A percentile compares a stretch with the other conserved stretches of the same genome.
These are phyloP conservation scores for Luffa aegyptiaca DNA, from an alignment of 306 rosid genomes.

Conservation along the genomic window DNA sequence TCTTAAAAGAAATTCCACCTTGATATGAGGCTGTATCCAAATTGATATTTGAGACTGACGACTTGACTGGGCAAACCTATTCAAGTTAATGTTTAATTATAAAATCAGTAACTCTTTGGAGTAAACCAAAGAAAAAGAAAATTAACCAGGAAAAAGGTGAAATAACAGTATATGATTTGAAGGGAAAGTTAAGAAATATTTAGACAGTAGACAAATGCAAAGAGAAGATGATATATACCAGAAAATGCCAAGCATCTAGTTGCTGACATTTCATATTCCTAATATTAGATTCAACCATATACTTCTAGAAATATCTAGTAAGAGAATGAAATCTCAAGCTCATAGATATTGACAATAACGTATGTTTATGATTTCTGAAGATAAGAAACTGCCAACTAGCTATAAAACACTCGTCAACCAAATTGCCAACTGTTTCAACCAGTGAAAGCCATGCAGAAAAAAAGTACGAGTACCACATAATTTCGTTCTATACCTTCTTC, in stretches of 20 bases:
- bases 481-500: not conserved
- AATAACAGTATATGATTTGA: not conserved
- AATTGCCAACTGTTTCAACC: not conserved
- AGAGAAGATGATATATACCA: not conserved
- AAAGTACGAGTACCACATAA: not conserved
- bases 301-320: not conserved
- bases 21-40: slow-evolving; percentile 94
- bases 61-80: slow-evolving; percentile 68
- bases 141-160: not conserved
- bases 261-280: not conserved
- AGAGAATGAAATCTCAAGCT: not conserved
- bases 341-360: not conserved
- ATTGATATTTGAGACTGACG: slow-evolving; percentile 81
- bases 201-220: not conserved
- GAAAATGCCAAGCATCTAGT: not conserved
- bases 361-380: not conserved
- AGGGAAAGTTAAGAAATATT: not conserved
- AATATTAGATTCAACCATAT: not conserved
- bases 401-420: not conserved
- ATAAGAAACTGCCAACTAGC: not conserved
- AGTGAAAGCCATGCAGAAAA: not conserved
- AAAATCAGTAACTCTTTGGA: not conserved
- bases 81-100: slow-evolving; percentile 2
- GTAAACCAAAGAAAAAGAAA: not conserved
- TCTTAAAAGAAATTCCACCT: slow-evolving; percentile 33